Evolutionary conservation across 2,329 filamentous ascomycete genomes (phyloP).

Genomic region (Exophiala oligosperma): DNA sequence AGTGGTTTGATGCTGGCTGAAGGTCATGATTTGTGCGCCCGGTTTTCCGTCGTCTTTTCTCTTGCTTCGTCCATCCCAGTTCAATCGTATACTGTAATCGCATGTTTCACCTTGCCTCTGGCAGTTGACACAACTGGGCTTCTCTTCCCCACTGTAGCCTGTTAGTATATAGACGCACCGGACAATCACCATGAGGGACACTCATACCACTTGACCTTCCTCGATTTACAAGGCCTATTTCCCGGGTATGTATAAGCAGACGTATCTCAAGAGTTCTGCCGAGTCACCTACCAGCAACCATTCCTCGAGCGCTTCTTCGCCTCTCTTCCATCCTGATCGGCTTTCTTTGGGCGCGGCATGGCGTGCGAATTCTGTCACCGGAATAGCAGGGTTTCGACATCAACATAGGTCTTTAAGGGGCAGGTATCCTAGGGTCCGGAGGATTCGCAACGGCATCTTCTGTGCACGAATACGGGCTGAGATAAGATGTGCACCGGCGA

Average conservation of each 20-base stretch:
- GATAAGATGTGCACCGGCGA: conserved; percentile 5
- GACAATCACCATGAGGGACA: not conserved
- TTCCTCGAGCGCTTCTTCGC: conserved; percentile 68
- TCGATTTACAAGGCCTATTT: conserved; percentile 72
- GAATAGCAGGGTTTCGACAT: conserved; percentile 13
- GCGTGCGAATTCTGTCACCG: conserved; percentile 13
- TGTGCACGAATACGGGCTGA: not conserved
- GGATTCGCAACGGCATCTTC: not conserved
- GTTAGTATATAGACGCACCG: conserved; percentile 9
- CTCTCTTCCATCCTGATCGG: conserved; percentile 52
- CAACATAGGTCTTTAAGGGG: conserved; percentile 5
- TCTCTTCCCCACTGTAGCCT: conserved; percentile 64
- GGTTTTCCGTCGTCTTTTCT: conserved; percentile 47
- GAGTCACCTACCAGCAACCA: conserved; percentile 61
- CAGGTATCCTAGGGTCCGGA: not conserved
- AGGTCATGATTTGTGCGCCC: conserved; percentile 39
- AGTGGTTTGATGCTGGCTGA: conserved; percentile 7
- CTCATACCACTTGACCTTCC: conserved; percentile 72
- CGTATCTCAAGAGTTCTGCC: not conserved
- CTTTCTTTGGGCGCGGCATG: conserved; percentile 67
- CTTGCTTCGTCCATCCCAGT: conserved; percentile 74
- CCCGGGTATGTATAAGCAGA: conserved; percentile 12
- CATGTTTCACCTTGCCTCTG: conserved; percentile 69
- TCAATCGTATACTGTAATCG: conserved; percentile 78
- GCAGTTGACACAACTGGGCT: conserved; percentile 72